Evolutionary conservation across 495 filamentous ascomycete species (phyloP).

Genomic region (Mytilinidion resinicola): DNA sequence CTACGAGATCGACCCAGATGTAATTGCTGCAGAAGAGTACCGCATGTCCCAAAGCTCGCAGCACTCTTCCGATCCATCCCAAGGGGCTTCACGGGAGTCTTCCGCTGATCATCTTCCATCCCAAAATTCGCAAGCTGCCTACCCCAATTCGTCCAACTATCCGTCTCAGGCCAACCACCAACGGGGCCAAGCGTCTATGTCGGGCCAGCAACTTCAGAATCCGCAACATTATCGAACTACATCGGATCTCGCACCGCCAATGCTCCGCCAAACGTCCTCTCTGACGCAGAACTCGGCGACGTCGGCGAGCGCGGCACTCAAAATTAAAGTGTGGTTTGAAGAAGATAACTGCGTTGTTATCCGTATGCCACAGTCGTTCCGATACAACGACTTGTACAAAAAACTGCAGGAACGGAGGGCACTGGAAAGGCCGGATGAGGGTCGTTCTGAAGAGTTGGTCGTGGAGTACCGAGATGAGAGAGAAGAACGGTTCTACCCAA

Average conservation of each 20-base stretch:
- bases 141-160: constrained; percentile 15
- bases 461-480: constrained; percentile 85
- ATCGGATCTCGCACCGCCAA: constrained; percentile 13
- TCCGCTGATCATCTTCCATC: constrained; percentile 40
- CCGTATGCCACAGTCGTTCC: constrained; percentile 73
- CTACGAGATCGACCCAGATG: constrained; percentile 69
- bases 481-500: constrained; percentile 61
- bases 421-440: constrained; percentile 31
- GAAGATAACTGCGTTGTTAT: constrained; percentile 87
- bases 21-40: constrained; percentile 28
- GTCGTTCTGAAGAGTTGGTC: constrained; percentile 54
- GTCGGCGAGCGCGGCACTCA: constrained; percentile 54
- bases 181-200: constrained; percentile 45
- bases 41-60: constrained; percentile 24
- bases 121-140: constrained; percentile 14
- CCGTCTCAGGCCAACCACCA: constrained; percentile 53
- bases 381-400: constrained; percentile 48
- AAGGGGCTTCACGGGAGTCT: constrained; percentile 62
- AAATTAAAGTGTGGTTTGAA: constrained; percentile 86
- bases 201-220: constrained; percentile 30
- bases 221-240: constrained; percentile 23
- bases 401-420: constrained; percentile 61
- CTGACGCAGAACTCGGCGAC: constrained; percentile 43
- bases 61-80: constrained; percentile 21
- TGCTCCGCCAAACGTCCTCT: constrained; percentile 36